A percentile compares a stretch with the other conserved stretches of the same genome.
phyloP scores from a whole-genome alignment of 257 asterid species.

The Haberlea rhodopensis region DNA sequence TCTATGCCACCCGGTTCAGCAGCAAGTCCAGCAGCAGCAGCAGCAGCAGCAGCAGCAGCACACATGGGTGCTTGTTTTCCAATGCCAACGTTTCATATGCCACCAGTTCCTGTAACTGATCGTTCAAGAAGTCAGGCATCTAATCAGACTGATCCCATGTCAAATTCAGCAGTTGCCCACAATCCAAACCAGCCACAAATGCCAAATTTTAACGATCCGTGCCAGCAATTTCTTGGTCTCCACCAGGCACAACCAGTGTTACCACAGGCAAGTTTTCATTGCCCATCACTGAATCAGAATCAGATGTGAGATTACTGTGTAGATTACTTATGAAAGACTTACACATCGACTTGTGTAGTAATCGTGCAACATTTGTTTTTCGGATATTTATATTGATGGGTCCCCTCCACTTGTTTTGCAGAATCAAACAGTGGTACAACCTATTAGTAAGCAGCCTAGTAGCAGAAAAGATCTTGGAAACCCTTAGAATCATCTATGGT shows the following conservation, averaged over 20 bases:
- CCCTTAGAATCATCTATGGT: slow-evolving; percentile 50
- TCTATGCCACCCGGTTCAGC: slow-evolving; percentile 47
- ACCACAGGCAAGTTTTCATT: slow-evolving; percentile 48
- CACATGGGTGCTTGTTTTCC: slow-evolving; percentile 52
- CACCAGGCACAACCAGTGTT: slow-evolving; percentile 45
- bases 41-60: slow-evolving; percentile 24
- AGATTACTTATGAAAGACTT: neutral
- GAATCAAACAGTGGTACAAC: slow-evolving; percentile 50
- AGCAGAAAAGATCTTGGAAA: slow-evolving; percentile 45
- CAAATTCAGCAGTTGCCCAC: slow-evolving; percentile 29
- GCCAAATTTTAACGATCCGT: slow-evolving; percentile 45
- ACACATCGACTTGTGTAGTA: neutral
- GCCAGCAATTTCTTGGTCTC: slow-evolving; percentile 55
- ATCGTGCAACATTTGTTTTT: neutral
- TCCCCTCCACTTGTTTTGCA: slow-evolving; percentile 30
- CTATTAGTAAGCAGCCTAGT: slow-evolving; percentile 36
- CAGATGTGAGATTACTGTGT: neutral
- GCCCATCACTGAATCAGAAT: neutral
- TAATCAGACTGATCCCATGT: slow-evolving; percentile 38
- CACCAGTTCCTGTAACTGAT: slow-evolving; percentile 40
- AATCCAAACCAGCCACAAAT: slow-evolving; percentile 45
- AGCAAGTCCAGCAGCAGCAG: slow-evolving; percentile 45
- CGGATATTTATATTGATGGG: neutral
- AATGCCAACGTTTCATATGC: slow-evolving; percentile 53
- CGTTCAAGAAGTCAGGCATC: slow-evolving; percentile 46